Conservation (phyloP, 1,139 yeast species). For the Saccharomyces hybrid region DNA sequence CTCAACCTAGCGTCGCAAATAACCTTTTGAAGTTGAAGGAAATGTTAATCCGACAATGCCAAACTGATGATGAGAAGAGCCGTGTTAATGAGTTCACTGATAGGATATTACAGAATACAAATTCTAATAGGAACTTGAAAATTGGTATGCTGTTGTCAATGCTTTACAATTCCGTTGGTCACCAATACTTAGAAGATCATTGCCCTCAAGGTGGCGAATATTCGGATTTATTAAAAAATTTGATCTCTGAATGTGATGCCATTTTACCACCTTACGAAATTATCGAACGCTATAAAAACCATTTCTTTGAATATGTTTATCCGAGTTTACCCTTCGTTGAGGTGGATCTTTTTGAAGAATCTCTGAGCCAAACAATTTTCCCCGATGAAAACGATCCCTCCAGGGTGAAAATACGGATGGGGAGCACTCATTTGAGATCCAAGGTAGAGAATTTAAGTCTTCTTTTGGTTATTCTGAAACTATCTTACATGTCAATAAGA, state of each 20-base stretch:
- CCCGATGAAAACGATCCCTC: conserved; percentile 15
- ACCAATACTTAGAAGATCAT: conserved; percentile 16
- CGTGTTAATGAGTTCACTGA: conserved; percentile 24
- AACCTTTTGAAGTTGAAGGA: conserved; percentile 21
- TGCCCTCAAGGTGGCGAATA: conserved; percentile 15
- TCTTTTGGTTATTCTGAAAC: conserved; percentile 23
- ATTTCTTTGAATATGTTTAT: conserved; percentile 18
- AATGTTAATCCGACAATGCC: conserved; percentile 17
- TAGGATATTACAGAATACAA: conserved; percentile 22
- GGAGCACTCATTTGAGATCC: conserved; percentile 21
- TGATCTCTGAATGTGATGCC: conserved; percentile 12
- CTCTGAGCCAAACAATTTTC: conserved; percentile 13
- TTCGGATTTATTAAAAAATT: conserved; percentile 16
- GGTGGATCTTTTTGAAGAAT: conserved; percentile 16
- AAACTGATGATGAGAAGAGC: conserved; percentile 14
- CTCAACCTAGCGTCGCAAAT: conserved; percentile 15
- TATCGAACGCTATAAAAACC: conserved; percentile 13
- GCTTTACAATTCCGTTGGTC: conserved; percentile 19
- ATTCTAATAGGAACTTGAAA: conserved; percentile 18
- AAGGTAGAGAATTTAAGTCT: conserved; percentile 26
- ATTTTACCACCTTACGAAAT: conserved; percentile 15
- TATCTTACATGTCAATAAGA: conserved; percentile 22
- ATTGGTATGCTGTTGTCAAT: conserved; percentile 23
- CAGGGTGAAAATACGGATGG: conserved; percentile 21
- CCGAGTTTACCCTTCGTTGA: conserved; percentile 19